Evolutionary conservation across 768 basidiomycete genomes (phyloP), one percentile per base, ranked within the genome.

Genomic region (Kwoniella europaea): DNA sequence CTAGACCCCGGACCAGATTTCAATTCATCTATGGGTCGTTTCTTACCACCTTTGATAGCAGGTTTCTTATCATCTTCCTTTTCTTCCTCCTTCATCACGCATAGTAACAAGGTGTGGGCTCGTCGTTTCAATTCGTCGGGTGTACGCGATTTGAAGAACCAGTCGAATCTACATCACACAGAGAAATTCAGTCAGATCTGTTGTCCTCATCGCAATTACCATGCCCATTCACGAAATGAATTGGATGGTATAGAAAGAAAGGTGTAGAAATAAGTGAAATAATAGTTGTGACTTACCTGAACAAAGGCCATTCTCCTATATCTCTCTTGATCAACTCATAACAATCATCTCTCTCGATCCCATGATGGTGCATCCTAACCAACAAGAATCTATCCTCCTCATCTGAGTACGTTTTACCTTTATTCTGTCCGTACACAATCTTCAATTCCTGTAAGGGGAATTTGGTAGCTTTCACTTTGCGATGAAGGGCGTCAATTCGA

Each of bases 381-480:
- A 98, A 88, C 12, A 98, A 87, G 85, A 98, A 99, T 18, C 96
- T 87, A 77, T 98, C 97, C 80, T 98, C 97, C 80, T 98, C 97
- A 73, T 99, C 97, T 27, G 88, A 91, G 84, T 96, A 99, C 5
- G 94, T 91, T 79, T 98, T 98, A 70, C 94, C 96, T 84, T 98
- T 98, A 44, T 94, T 96, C 41, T 85, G 85, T 1, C 93, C 93
- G 76, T 98, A 98, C 82, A 92, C 91, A 63, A 98, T 89, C 84
- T 96, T 92, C 59, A 99, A 89, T 83, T 97, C 95, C 82, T 98
- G 96, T 90, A 98, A 94, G 1, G 97, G 97, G 83, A 91, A 93
- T 50, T 88, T 87, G 68, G 92, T 91, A 1, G 91, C 91, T 22
- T 86, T 86, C 76, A 98, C 92, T 82, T 98, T 98, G 79, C 89